Conservation (phyloP, 2,329 filamentous ascomycete genomes). For the Teratosphaeriaceae sp. region DNA sequence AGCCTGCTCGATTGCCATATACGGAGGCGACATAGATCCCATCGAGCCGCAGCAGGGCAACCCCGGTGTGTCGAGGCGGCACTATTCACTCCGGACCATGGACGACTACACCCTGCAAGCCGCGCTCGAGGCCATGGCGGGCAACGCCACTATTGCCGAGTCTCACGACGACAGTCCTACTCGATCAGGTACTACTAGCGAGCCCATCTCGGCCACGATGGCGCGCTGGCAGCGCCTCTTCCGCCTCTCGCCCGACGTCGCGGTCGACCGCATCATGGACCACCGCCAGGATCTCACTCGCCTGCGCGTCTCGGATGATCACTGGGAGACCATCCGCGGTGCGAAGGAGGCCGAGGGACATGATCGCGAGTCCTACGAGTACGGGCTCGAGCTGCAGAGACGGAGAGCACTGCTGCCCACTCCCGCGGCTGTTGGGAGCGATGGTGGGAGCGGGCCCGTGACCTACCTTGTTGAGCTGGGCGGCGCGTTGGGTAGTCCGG, state of each 20-base stretch:
- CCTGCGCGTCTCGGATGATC: conserved; percentile 29
- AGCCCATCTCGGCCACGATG: conserved; percentile 22
- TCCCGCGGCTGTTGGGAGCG: conserved; percentile 13
- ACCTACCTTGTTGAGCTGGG: conserved; percentile 27
- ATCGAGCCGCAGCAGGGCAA: not conserved
- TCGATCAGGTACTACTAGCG: too few relatives aligned
- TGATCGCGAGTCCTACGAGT: conserved; percentile 36
- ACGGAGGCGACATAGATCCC: not conserved
- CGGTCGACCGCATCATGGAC: conserved; percentile 26
- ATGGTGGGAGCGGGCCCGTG: conserved; percentile 10
- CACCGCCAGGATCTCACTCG: conserved; percentile 30
- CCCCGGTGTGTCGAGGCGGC: not conserved
- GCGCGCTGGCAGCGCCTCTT: conserved; percentile 32
- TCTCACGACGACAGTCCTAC: not conserved
- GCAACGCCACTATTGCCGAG: conserved; percentile 15
- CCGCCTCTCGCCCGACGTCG: conserved; percentile 25
- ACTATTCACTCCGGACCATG: too few relatives aligned
- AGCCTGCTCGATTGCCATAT: too few relatives aligned
- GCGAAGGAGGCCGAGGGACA: conserved; percentile 30
- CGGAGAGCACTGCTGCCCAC: conserved; percentile 19
- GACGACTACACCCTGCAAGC: conserved; percentile 19
- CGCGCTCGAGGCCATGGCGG: conserved; percentile 21
- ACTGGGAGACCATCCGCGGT: conserved; percentile 28
- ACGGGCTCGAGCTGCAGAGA: conserved; percentile 26
- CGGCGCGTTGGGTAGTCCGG: conserved; percentile 19